phyloP scores from a whole-genome alignment of 2,329 filamentous ascomycete species.

The Sclerotinia borealis region DNA sequence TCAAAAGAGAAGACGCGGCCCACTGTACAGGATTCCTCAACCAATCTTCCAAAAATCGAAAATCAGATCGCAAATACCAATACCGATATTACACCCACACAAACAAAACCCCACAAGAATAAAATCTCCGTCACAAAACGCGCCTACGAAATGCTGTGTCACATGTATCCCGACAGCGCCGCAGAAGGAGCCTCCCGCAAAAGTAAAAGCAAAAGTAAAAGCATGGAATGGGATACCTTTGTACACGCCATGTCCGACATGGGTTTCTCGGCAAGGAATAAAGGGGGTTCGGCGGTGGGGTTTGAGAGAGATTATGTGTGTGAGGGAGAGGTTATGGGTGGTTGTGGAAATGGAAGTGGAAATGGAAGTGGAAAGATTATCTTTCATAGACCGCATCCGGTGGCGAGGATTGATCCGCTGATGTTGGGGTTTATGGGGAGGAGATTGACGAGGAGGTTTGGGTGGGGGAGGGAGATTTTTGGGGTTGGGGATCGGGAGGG shows the following conservation, averaged over 20 bases:
- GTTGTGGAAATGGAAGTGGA: not conserved
- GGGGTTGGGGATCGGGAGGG: not conserved
- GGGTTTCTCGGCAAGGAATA: slow-evolving; percentile 7
- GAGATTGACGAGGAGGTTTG: slow-evolving; percentile 18
- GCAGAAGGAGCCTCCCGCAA: not conserved
- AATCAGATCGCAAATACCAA: not conserved
- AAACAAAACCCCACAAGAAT: not conserved
- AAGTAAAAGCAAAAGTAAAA: too few relatives aligned
- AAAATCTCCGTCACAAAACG: not conserved
- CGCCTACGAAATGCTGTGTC: not conserved
- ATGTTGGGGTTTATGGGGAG: slow-evolving; percentile 8
- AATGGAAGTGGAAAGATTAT: slow-evolving; percentile 9
- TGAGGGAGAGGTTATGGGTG: too few relatives aligned
- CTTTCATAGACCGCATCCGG: slow-evolving; percentile 17
- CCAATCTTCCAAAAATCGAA: not conserved
- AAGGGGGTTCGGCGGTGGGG: not conserved
- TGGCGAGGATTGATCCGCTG: slow-evolving; percentile 11
- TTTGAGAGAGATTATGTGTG: not conserved
- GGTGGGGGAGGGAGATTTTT: slow-evolving; percentile 4
- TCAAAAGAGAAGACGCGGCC: not conserved
- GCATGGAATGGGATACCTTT: not conserved
- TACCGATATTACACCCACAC: not conserved
- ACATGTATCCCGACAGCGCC: not conserved
- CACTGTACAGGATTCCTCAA: fast-evolving
- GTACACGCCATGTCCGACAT: slow-evolving; percentile 11